Base-by-base conservation (phyloP, 169 alveolate species). In the Eimeria falciformis region DNA sequence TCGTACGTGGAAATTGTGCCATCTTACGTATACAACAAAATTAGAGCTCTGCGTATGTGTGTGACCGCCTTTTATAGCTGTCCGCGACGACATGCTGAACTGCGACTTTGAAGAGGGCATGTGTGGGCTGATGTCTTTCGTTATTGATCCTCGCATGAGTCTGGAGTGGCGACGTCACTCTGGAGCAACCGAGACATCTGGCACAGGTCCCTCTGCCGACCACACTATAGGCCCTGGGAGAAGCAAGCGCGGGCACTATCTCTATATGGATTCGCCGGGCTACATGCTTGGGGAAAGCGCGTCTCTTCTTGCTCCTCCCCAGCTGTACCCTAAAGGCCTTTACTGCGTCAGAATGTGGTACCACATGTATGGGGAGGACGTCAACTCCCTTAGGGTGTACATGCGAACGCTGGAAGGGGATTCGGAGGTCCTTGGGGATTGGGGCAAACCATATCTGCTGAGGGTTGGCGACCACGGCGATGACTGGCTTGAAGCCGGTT, bases 361-460 rank as follows among this genome's bases (percentile, higher is more conserved):
- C 47, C 92, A 93, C 93, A 95, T 95, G 96, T 92, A 93, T 53
- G 96, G 96, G 33, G 95, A 90, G 18, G 96, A 93, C 77, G 95
- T 89, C 33, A 93, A 93, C 91, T 93, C 95, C 2, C 91, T 95
- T 27, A 65, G 96, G 37, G 65, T 95, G 50, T 95, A 95, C 91
- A 87, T 93, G 94, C 93, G 46, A 17, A 56, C 23, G 9, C 62
- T 92, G 37, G 81, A 92, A 29, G 91, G 62, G 40, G 86, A 56
- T 81, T 18, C 90, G 9, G 79, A 79, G 83, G 46, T 45, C 33
- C 55, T 68, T 12, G 94, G 94, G 73, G 75, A 85, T 58, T 95
- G 94, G 93, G 96, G 96, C 27, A 86, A 91, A 9, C 96, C 96
- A 65, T 75, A 89, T 40, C 89, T 95, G 94, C 56, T 95, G 53